phyloP scores from a whole-genome alignment of 805 yeast genomes.

The Lipomyces starkeyi region DNA sequence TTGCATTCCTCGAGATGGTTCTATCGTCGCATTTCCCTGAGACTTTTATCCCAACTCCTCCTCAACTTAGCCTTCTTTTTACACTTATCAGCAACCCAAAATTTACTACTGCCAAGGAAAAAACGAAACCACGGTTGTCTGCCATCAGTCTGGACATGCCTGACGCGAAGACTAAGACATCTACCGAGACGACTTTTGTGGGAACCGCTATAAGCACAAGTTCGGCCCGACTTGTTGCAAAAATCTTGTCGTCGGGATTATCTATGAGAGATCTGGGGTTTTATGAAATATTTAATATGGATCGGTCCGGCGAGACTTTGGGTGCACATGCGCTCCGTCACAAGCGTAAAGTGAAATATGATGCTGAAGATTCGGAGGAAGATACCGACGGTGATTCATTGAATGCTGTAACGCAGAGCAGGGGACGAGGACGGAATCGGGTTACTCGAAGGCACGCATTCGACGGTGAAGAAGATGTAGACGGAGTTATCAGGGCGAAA shows the following conservation, averaged over 20 bases:
- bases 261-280: conserved; percentile 27
- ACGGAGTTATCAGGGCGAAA: conserved; percentile 9
- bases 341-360: not conserved
- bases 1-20: conserved; percentile 24
- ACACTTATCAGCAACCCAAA: conserved; percentile 32
- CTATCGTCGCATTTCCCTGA: conserved; percentile 29
- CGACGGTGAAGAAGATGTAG: not conserved
- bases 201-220: conserved; percentile 16
- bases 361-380: conserved; percentile 4
- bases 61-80: conserved; percentile 23
- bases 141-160: not conserved
- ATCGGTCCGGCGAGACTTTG: not conserved
- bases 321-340: not conserved
- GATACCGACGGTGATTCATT: not conserved
- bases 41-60: conserved; percentile 24
- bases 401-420: not conserved
- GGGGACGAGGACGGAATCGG: not conserved
- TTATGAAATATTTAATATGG: conserved; percentile 16
- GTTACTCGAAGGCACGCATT: not conserved
- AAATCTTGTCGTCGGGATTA: conserved; percentile 19
- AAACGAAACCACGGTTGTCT: not conserved
- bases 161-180: not conserved
- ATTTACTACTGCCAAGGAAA: conserved; percentile 7
- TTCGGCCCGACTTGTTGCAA: conserved; percentile 14
- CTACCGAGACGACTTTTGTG: not conserved